Conservation (phyloP, 768 basidiomycete genomes). For the Trametes punicea region DNA sequence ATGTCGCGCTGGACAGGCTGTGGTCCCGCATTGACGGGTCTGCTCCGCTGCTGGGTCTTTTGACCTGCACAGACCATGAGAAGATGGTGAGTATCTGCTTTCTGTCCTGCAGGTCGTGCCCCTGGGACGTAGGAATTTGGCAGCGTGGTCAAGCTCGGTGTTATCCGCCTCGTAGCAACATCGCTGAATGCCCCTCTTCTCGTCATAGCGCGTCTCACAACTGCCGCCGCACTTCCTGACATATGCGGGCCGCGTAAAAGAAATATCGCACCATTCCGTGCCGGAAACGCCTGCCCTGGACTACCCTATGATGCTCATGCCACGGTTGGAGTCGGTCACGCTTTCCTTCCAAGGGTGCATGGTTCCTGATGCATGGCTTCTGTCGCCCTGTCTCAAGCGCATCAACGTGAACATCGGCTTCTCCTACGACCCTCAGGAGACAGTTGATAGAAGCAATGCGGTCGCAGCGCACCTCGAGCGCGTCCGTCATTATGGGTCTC, state of each 20-base stretch:
- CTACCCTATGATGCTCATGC: neutral
- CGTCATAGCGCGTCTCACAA: neutral
- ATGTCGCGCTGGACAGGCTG: slow-evolving; percentile 26
- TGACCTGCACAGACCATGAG: neutral
- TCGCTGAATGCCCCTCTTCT: neutral
- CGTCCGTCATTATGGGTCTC: neutral
- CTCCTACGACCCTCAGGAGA: neutral
- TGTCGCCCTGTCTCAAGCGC: slow-evolving; percentile 6
- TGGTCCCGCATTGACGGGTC: slow-evolving; percentile 25
- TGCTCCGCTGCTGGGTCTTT: slow-evolving; percentile 20
- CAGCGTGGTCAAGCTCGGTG: too few relatives aligned
- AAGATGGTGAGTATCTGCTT: neutral
- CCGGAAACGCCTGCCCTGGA: neutral
- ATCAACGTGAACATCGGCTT: neutral
- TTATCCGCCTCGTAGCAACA: neutral
- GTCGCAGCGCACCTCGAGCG: slow-evolving; percentile 11
- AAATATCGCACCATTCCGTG: neutral
- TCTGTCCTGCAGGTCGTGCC: neutral
- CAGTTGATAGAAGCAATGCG: slow-evolving; percentile 1
- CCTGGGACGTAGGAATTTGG: neutral
- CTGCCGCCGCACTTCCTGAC: neutral
- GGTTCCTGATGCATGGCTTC: neutral
- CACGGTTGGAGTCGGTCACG: neutral
- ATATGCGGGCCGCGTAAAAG: neutral
- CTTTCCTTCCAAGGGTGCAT: slow-evolving; percentile 11